Evolutionary conservation across 257 asterid genomes (phyloP).

Genomic region (Fraxinus quadrangulata): DNA sequence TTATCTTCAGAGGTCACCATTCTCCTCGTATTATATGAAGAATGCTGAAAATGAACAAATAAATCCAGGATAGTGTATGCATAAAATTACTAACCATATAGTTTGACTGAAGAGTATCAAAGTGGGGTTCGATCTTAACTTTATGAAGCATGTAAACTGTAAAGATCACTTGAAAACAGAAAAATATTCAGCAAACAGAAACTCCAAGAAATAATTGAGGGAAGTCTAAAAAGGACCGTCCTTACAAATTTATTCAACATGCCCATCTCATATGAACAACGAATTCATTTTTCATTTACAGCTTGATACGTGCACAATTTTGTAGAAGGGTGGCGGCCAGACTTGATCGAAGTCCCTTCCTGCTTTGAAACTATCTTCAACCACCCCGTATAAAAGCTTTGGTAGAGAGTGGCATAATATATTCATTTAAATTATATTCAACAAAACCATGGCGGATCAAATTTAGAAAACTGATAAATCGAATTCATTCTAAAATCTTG

Average conservation of each 20-base stretch:
- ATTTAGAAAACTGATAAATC: not conserved
- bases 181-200: not conserved
- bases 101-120: conserved; percentile 13
- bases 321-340: not conserved
- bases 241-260: not conserved
- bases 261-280: not conserved
- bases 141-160: not conserved
- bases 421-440: not conserved
- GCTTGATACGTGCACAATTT: not conserved
- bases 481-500: not conserved
- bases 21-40: conserved; percentile 40
- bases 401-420: not conserved
- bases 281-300: not conserved
- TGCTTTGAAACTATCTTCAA: not conserved
- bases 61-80: conserved; percentile 12
- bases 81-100: not conserved
- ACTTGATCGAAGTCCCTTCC: not conserved
- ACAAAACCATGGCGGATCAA: not conserved
- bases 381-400: too few species aligned
- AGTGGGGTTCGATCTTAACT: not conserved
- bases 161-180: not conserved
- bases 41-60: conserved; percentile 38
- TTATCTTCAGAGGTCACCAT: conserved; percentile 51
- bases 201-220: not conserved
- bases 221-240: not conserved